Conservation (phyloP, 345 rosid genomes). For the Aegle marmelos region DNA sequence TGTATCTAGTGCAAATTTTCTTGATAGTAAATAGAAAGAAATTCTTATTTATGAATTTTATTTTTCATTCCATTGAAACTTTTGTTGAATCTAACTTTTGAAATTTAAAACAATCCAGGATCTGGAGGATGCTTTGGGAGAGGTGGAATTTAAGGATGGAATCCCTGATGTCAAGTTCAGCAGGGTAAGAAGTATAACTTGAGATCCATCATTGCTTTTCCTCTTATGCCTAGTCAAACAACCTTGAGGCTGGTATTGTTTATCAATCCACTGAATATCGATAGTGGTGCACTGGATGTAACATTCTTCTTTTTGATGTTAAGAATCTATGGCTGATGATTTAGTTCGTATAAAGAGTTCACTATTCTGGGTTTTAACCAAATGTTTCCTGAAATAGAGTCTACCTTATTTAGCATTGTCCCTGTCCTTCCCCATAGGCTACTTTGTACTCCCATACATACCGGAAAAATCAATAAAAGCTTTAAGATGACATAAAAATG, state of each 20-base stretch:
- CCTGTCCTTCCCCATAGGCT: neutral
- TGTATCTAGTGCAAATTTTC: neutral
- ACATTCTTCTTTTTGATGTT: neutral
- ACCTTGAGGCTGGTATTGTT: constrained; percentile 4
- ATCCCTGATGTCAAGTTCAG: constrained; percentile 95
- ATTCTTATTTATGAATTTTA: neutral
- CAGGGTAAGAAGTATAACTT: constrained; percentile 52
- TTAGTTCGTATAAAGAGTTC: neutral
- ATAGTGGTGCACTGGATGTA: neutral
- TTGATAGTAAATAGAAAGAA: neutral
- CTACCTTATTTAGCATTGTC: neutral
- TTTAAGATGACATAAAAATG: neutral
- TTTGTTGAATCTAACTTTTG: constrained; percentile 9
- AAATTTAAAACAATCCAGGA: constrained; percentile 50
- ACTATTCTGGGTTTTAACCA: neutral
- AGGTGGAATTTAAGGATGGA: constrained; percentile 74
- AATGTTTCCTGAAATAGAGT: neutral
- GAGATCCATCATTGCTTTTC: neutral
- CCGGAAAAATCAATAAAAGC: neutral
- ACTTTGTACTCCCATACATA: neutral
- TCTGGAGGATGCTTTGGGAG: constrained; percentile 81
- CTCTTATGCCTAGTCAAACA: neutral
- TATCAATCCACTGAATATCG: neutral
- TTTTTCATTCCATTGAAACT: constrained; percentile 6
- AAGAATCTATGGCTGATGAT: neutral